phyloP scores from a whole-genome alignment of 1,284 basidiomycete species.

The Ceratobasidium sp. region DNA sequence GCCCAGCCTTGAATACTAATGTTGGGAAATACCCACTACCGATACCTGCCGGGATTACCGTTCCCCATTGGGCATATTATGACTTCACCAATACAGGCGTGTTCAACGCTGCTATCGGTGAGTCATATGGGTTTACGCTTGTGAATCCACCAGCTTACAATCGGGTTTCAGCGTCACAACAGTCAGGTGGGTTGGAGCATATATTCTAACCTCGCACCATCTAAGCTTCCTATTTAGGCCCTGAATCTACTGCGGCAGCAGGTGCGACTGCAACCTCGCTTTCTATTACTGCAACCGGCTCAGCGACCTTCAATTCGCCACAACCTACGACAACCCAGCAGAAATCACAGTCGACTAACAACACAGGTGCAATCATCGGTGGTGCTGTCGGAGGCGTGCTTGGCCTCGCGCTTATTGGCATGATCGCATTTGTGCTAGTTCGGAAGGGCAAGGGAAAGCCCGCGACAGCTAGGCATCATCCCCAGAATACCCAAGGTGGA shows the following conservation, averaged over 20 bases:
- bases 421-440: slow-evolving; percentile 40
- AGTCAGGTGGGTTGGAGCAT: background rate
- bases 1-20: slow-evolving; percentile 4
- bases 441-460: slow-evolving; percentile 8
- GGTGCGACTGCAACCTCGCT: background rate
- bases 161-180: slow-evolving; percentile 11
- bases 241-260: slow-evolving; percentile 16
- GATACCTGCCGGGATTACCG: slow-evolving; percentile 24
- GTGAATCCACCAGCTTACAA: background rate
- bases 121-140: no score
- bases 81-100: slow-evolving; percentile 19
- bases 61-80: slow-evolving; percentile 39
- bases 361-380: slow-evolving; percentile 45
- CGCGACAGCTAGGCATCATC: no score
- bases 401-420: slow-evolving; percentile 40
- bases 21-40: slow-evolving; percentile 27
- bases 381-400: slow-evolving; percentile 46
- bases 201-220: background rate
- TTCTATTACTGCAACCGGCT: no score
- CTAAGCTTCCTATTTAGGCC: slow-evolving; percentile 3
- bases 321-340: no score
- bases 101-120: slow-evolving; percentile 33
- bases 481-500: background rate
- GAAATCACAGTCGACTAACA: slow-evolving; percentile 12
- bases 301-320: background rate